These are phyloP conservation scores for Dendrobium huoshanense DNA, from an alignment of 106 monocot species.

Conservation along the genomic window DNA sequence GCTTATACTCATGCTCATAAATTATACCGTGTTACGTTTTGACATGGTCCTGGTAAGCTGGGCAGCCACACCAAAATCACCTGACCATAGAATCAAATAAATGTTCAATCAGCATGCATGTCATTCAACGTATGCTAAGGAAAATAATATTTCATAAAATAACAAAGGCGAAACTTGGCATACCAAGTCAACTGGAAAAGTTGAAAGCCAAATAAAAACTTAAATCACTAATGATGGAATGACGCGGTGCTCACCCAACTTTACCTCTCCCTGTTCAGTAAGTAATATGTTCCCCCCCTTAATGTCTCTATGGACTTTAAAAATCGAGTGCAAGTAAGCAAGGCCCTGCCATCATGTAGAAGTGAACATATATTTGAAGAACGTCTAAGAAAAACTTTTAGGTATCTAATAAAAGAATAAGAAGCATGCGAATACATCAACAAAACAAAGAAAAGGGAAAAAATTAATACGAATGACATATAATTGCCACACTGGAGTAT, in stretches of 20 bases:
- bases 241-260: slow-evolving; percentile 67
- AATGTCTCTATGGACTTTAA: slow-evolving; percentile 99
- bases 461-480: neutral
- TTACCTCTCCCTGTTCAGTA: slow-evolving; percentile 98
- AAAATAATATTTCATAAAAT: slow-evolving; percentile 2
- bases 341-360: slow-evolving; percentile 62
- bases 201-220: neutral
- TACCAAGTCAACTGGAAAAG: slow-evolving; percentile 5
- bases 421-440: neutral
- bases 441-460: neutral
- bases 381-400: neutral
- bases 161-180: neutral
- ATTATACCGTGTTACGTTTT: slow-evolving; percentile 91
- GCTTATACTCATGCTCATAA: neutral
- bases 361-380: neutral
- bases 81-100: slow-evolving; percentile 34
- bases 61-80: slow-evolving; percentile 99
- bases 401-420: neutral
- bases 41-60: slow-evolving; percentile 99
- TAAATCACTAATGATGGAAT: neutral
- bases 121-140: neutral
- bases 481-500: neutral
- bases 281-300: slow-evolving; percentile 99
- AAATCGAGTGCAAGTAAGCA: slow-evolving; percentile 96
- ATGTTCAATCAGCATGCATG: slow-evolving; percentile 2